Base-by-base conservation (phyloP, 140 eudicot species). In the Flaveria floridana region DNA sequence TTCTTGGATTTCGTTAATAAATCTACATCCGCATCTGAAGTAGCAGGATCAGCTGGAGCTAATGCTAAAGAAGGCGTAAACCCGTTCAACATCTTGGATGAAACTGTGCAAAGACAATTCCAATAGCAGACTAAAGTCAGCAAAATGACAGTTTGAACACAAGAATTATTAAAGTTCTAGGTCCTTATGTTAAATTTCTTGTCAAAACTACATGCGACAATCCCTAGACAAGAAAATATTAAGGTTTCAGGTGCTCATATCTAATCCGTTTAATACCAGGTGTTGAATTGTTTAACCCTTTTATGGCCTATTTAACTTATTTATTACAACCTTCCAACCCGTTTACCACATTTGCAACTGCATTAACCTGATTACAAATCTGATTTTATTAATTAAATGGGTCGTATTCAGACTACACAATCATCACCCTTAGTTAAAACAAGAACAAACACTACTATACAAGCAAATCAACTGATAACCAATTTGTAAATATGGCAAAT, bases 1-100 rank as follows among this genome's bases (percentile, higher is more conserved):
- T 77, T 88, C 82, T 79, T 79, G 16, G 89, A 86, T 74, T 87
- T 84, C 47, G 84, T 55, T 67, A 75, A 84, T 63, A 79, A 26
- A 76, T 84, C 86, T 25, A 77, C 91, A 76, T 88, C 87, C 61
- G 8, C 23, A 28, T 46, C 71, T 28, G 28, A 18, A 64, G 48
- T 18, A 47, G 76, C 82, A 80, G 96, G 83, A 52, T 79, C 89
- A 1, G 94, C 68, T 2, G 87, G 53, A 4, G 83, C 74, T 52
- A 78, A 65, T 6, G 94, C 78, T 37, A 88, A 68, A 44, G 89
- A 77, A 47, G 96, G 92, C 12, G 89, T 70, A 65, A 86, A 81
- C 30, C 79, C 91, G 61, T 82, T 84, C 80, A 90, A 79, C 88
- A 90, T 86, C 93, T 88, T 93, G 66, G 98, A 82, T 3, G 97